These are phyloP conservation scores for Suillus variegatus DNA, from an alignment of 768 basidiomycete species.

Conservation along the genomic window DNA sequence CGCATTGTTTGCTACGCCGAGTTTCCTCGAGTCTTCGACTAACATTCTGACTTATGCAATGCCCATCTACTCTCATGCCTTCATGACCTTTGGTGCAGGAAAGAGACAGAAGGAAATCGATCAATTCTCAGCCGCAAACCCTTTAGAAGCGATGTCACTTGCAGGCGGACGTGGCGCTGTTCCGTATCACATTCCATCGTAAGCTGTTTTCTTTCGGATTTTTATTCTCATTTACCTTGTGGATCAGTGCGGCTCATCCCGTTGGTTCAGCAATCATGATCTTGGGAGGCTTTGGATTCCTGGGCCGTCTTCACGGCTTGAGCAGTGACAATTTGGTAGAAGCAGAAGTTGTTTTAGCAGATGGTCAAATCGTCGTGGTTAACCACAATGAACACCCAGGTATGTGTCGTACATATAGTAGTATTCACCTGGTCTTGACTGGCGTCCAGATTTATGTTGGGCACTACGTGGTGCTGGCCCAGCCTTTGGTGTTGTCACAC, in stretches of 20 bases:
- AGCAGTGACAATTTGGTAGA: constrained; percentile 91
- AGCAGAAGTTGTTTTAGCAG: constrained; percentile 88
- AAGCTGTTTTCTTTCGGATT: constrained; percentile 29
- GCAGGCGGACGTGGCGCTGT: constrained; percentile 53
- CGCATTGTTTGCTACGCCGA: constrained; percentile 36
- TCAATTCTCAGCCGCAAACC: constrained; percentile 66
- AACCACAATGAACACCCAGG: constrained; percentile 74
- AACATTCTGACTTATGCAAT: constrained; percentile 50
- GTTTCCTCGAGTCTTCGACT: constrained; percentile 35
- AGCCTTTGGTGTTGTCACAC: constrained; percentile 79
- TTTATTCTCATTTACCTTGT: constrained; percentile 9
- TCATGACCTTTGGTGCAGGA: constrained; percentile 86
- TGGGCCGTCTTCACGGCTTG: constrained; percentile 80
- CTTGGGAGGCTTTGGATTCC: constrained; percentile 87
- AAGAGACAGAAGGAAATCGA: constrained; percentile 86
- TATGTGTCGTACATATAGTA: constrained; percentile 31
- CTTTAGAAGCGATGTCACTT: constrained; percentile 58
- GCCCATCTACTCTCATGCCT: constrained; percentile 70
- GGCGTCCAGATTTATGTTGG: constrained; percentile 77
- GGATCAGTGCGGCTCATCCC: constrained; percentile 72
- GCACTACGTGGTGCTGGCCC: constrained; percentile 84
- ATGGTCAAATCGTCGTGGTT: constrained; percentile 81
- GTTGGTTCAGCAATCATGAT: constrained; percentile 80
- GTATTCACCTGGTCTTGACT: neutral
- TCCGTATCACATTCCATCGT: constrained; percentile 84